These are phyloP conservation scores for Ceratocystis colombiana DNA, from an alignment of 2,329 filamentous ascomycete genomes.

Conservation along the genomic window DNA sequence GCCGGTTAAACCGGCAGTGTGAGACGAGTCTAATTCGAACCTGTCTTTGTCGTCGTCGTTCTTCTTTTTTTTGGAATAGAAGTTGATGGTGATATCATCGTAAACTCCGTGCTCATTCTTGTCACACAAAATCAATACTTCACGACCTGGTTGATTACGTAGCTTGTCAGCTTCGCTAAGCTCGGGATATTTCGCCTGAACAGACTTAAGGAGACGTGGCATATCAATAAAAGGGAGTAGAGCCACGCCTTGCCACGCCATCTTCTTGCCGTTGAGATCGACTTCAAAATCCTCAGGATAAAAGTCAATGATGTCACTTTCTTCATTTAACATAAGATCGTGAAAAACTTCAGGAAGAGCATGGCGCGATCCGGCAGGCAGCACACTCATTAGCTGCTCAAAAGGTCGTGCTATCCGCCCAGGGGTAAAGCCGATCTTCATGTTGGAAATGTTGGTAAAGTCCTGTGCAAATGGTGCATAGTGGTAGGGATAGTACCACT, in stretches of 20 bases:
- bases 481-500: slow-evolving; percentile 98
- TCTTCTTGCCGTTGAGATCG: slow-evolving; percentile 95
- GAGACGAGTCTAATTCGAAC: slow-evolving; percentile 62
- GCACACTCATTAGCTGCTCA: slow-evolving; percentile 95
- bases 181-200: slow-evolving; percentile 70
- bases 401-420: slow-evolving; percentile 82
- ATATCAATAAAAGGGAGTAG: slow-evolving; percentile 95
- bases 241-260: slow-evolving; percentile 93
- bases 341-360: slow-evolving; percentile 84
- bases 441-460: slow-evolving; percentile 71
- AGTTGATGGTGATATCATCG: slow-evolving; percentile 68
- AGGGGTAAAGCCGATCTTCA: slow-evolving; percentile 72
- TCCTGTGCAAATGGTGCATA: slow-evolving; percentile 96
- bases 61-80: slow-evolving; percentile 79
- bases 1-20: slow-evolving; percentile 70
- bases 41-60: slow-evolving; percentile 41
- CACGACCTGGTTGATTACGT: slow-evolving; percentile 70
- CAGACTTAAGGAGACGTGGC: slow-evolving; percentile 68
- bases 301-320: slow-evolving; percentile 93
- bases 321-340: slow-evolving; percentile 73
- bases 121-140: slow-evolving; percentile 76
- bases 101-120: slow-evolving; percentile 63
- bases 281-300: slow-evolving; percentile 91
- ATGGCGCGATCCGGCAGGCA: slow-evolving; percentile 86
- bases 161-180: slow-evolving; percentile 65